Percentiles rank a stretch among this genome's conserved stretches.
These are phyloP conservation scores for Aspergillus latus DNA, from an alignment of 2,329 filamentous ascomycete genomes.

Conservation along the genomic window DNA sequence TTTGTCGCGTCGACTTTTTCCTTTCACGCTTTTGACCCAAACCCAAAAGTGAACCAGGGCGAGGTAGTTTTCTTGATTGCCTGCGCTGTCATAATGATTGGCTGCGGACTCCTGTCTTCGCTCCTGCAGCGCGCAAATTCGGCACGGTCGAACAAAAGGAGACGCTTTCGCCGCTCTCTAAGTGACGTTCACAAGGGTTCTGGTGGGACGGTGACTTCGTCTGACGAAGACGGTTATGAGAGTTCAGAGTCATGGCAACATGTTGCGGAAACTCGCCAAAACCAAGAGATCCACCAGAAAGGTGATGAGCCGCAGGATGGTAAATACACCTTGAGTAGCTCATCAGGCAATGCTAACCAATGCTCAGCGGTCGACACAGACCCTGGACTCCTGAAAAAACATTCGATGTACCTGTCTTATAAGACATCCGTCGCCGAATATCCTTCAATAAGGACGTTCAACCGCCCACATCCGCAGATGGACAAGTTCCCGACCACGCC, in stretches of 20 bases:
- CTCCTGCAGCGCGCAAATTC: conserved; percentile 26
- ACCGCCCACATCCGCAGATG: conserved; percentile 76
- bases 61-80: conserved; percentile 34
- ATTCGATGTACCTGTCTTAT: conserved; percentile 70
- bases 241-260: conserved; percentile 34
- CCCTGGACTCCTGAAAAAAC: conserved; percentile 74
- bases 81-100: conserved; percentile 37
- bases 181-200: conserved; percentile 28
- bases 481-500: conserved; percentile 74
- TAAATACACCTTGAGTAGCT: conserved; percentile 17
- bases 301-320: conserved; percentile 32
- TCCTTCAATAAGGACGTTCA: conserved; percentile 76
- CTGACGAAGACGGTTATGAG: conserved; percentile 39
- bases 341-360: conserved; percentile 16
- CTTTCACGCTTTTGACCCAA: conserved; percentile 22
- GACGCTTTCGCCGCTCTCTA: conserved; percentile 21
- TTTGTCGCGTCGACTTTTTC: conserved; percentile 21
- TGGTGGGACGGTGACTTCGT: conserved; percentile 33
- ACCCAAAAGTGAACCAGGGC: conserved; percentile 33
- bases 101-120: conserved; percentile 36
- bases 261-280: conserved; percentile 25
- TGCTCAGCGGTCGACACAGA: conserved; percentile 55
- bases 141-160: conserved; percentile 18
- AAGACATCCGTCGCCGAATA: conserved; percentile 71
- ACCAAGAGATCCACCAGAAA: conserved; percentile 26